A percentile compares a stretch with the other conserved stretches of the same genome.
Conservation (phyloP, 2,329 filamentous ascomycete genomes). For the Fusarium humuli region DNA sequence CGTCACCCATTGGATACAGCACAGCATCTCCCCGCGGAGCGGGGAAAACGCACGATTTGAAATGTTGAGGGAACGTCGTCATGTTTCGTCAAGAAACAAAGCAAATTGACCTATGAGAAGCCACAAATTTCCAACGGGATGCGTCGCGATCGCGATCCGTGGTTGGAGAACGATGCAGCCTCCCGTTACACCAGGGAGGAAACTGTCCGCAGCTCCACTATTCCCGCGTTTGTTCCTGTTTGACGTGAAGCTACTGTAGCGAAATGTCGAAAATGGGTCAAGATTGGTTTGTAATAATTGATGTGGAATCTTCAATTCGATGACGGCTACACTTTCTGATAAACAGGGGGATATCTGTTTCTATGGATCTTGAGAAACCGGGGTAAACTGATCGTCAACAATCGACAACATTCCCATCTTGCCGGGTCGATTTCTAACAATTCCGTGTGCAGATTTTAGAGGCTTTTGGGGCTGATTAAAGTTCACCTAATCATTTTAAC, state of each 20-base stretch:
- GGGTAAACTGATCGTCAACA: neutral
- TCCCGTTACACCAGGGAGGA: slow-evolving; percentile 7
- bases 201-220: slow-evolving; percentile 27
- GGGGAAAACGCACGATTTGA: neutral
- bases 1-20: slow-evolving; percentile 30
- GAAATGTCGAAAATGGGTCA: slow-evolving; percentile 1
- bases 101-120: neutral
- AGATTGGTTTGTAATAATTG: slow-evolving; percentile 13
- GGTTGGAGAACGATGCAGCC: neutral
- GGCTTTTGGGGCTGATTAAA: neutral
- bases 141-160: slow-evolving; percentile 7
- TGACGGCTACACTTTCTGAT: slow-evolving; percentile 19
- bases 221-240: neutral
- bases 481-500: neutral
- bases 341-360: neutral
- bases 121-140: slow-evolving; percentile 17
- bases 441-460: neutral
- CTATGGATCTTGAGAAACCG: slow-evolving; percentile 2
- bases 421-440: slow-evolving; percentile 9
- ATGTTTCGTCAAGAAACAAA: slow-evolving; percentile 16
- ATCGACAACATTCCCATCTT: slow-evolving; percentile 6
- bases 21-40: neutral
- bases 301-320: slow-evolving; percentile 27
- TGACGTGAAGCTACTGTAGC: neutral
- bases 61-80: slow-evolving; percentile 19